phyloP scores from a whole-genome alignment of 2,329 filamentous ascomycete genomes.

The Rachicladosporium sp. region DNA sequence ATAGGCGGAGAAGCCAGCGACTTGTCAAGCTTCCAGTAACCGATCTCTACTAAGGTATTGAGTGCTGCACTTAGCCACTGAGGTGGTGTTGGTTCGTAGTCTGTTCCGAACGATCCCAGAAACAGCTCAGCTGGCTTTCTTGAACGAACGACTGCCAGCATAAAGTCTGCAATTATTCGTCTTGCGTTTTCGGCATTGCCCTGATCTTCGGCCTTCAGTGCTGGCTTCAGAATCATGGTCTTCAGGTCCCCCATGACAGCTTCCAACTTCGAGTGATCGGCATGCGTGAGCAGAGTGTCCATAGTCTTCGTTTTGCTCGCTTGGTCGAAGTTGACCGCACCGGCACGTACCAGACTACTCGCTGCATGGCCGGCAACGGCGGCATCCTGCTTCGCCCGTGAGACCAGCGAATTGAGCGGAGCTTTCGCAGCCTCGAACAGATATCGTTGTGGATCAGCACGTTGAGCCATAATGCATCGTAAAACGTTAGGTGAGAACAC shows the following conservation, averaged over 20 bases:
- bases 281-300: constrained; percentile 56
- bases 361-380: constrained; percentile 50
- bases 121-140: constrained; percentile 20
- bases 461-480: constrained; percentile 70
- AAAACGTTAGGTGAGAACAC: constrained; percentile 79
- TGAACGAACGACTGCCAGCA: constrained; percentile 36
- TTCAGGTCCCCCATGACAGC: constrained; percentile 43
- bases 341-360: constrained; percentile 53
- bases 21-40: constrained; percentile 23
- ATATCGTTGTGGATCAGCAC: constrained; percentile 63
- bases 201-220: constrained; percentile 29
- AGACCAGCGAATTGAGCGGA: constrained; percentile 58
- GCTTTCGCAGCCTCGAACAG: constrained; percentile 68
- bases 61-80: constrained; percentile 16
- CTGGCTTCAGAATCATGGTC: constrained; percentile 34
- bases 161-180: constrained; percentile 39
- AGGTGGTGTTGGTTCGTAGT: constrained; percentile 12
- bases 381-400: constrained; percentile 47
- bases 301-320: constrained; percentile 76
- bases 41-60: constrained; percentile 21
- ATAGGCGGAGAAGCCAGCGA: constrained; percentile 23
- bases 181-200: constrained; percentile 34
- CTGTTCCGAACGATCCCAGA: constrained; percentile 7
- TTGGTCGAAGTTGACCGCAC: constrained; percentile 71
- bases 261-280: constrained; percentile 38